Percentiles rank a stretch among this genome's conserved stretches.
phyloP scores from a whole-genome alignment of 768 basidiomycete genomes.

The Fibroporia radiculosa region DNA sequence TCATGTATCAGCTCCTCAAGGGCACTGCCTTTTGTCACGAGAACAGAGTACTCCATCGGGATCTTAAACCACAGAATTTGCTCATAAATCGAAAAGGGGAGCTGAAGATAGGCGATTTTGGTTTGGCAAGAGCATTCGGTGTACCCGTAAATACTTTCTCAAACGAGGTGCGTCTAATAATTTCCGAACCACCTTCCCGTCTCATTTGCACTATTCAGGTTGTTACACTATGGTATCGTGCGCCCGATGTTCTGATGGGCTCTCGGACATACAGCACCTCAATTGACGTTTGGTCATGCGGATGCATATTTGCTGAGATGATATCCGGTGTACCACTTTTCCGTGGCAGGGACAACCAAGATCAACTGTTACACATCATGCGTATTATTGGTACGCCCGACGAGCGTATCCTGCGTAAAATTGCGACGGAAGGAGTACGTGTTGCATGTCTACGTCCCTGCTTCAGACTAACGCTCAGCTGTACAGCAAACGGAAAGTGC shows the following conservation, averaged over 20 bases:
- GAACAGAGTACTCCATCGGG: conserved; percentile 94
- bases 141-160: conserved; percentile 99
- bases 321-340: conserved; percentile 96
- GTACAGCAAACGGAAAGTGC: conserved; percentile 42
- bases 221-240: conserved; percentile 97
- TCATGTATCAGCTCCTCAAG: conserved; percentile 96
- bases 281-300: conserved; percentile 98
- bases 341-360: conserved; percentile 93
- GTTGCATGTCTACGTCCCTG: background rate
- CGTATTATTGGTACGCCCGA: conserved; percentile 93
- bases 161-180: conserved; percentile 62
- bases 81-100: conserved; percentile 97
- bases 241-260: conserved; percentile 94
- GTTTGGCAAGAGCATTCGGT: conserved; percentile 93
- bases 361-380: conserved; percentile 97
- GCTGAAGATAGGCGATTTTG: conserved; percentile 96
- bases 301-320: conserved; percentile 99
- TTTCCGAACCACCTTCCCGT: conserved; percentile 3
- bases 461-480: conserved; percentile 4
- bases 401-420: conserved; percentile 81
- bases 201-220: conserved; percentile 43
- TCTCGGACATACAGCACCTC: conserved; percentile 96
- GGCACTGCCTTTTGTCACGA: conserved; percentile 99
- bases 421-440: conserved; percentile 82
- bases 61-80: conserved; percentile 97